Evolutionary conservation across 192 early-diverging fungal species (phyloP).

Genomic region (Backusella sp.): DNA sequence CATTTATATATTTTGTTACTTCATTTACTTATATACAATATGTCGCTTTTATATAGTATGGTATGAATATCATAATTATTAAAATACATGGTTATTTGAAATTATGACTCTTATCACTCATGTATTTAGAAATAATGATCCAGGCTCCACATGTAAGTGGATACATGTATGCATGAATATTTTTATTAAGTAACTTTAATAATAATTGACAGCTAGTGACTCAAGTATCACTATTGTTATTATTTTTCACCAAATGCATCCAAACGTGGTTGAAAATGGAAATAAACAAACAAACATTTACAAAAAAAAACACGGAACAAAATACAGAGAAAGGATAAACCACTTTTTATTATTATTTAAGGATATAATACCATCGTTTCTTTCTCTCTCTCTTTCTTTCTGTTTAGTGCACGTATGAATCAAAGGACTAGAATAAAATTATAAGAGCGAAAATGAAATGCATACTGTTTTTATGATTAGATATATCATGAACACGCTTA

Average conservation of each 20-base stretch:
- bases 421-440: too few relatives aligned
- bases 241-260: not conserved
- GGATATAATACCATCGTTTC: too few relatives aligned
- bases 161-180: not conserved
- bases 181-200: not conserved
- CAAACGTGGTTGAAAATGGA: not conserved
- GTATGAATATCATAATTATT: too few relatives aligned
- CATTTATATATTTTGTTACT: not conserved
- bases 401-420: too few relatives aligned
- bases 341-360: too few relatives aligned
- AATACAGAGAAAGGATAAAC: not conserved
- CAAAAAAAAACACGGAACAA: not conserved
- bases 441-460: too few relatives aligned
- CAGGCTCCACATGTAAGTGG: not conserved
- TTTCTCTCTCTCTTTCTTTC: too few relatives aligned
- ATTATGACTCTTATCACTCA: not conserved
- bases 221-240: not conserved
- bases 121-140: not conserved
- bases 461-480: too few relatives aligned
- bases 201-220: not conserved
- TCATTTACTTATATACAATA: not conserved
- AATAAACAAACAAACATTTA: not conserved
- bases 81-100: not conserved
- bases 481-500: too few relatives aligned
- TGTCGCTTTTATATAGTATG: not conserved